Base-by-base conservation (phyloP, 2,329 filamentous ascomycete species). In the Drechslerella stenobrocha region DNA sequence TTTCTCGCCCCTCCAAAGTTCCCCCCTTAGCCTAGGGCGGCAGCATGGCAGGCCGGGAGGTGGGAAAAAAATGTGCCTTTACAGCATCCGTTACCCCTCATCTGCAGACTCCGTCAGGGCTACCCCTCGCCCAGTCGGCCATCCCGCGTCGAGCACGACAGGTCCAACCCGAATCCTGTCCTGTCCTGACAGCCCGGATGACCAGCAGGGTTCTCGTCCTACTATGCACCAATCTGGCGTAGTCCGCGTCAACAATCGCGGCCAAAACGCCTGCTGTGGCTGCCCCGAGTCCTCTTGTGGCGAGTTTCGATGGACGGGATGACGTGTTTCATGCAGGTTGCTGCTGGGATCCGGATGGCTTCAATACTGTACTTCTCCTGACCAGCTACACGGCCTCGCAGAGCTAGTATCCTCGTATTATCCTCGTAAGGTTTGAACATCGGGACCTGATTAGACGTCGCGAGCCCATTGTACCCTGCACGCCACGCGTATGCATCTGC, bases 221-320 rank as follows among this genome's bases (percentile, higher is more conserved):
- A 30, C 28, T 30, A 30, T 30, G 28, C 28, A 30, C 28, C 5
- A 30, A 30, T 30, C 5, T 11, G 28, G 28, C 28, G 28, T 30
- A 30, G 28, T 51, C 30, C 23, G 18, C 52, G 57, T 64, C 42
- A 48, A 53, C 42, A 65, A 35, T 40, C 18, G n/a, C n/a, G n/a
- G n/a, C n/a, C n/a, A n/a, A n/a, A 32, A 37, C 28, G 15, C 45
- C 32, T 40, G 11, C 18, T 67, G 61, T 67, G 61, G 61, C 61
- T 67, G 61, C 51, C 24, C 45, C 24, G 47, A n/a, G 15, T 18
- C 13, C 44, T 37, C 24, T 15, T 66, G 63, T 66, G 61, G 61
- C 63, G 55, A 60, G 55, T 60, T 60, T 60, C n/a, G 61, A 59
- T 67, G 52, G 63, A 67, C 63, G 63, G 63, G 63, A 67, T 67